Percentiles rank a stretch among this genome's conserved stretches.
Evolutionary conservation across 1,139 yeast species (phyloP).

Genomic region (Meyerozyma elateridarum): DNA sequence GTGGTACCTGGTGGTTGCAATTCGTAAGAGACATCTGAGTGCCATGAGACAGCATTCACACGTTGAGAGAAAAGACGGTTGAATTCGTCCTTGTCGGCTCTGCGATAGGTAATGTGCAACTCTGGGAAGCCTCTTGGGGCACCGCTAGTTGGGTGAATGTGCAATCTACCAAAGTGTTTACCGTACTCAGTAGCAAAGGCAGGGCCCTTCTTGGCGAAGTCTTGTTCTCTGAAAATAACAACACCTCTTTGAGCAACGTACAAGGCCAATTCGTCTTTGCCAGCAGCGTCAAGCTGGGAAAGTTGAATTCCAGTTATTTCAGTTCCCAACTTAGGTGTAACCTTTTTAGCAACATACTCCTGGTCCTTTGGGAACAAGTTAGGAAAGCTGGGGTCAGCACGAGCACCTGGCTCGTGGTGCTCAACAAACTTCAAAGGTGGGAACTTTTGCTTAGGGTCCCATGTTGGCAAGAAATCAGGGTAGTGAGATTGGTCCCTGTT

Average conservation of each 20-base stretch:
- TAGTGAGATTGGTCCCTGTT: slow-evolving; percentile 19
- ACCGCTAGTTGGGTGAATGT: slow-evolving; percentile 71
- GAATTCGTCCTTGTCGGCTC: slow-evolving; percentile 29
- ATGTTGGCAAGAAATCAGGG: slow-evolving; percentile 47
- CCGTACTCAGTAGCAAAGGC: slow-evolving; percentile 52
- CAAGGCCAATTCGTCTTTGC: slow-evolving; percentile 61
- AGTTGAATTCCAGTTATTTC: slow-evolving; percentile 59
- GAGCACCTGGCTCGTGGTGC: slow-evolving; percentile 49
- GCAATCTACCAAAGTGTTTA: slow-evolving; percentile 61
- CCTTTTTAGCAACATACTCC: slow-evolving; percentile 25
- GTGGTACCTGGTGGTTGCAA: slow-evolving; percentile 68
- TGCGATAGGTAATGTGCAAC: slow-evolving; percentile 57
- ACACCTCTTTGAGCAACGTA: slow-evolving; percentile 65
- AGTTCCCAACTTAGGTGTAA: slow-evolving; percentile 66
- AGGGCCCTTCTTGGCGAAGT: slow-evolving; percentile 55
- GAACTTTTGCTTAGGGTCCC: slow-evolving; percentile 42
- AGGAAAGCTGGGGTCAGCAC: slow-evolving; percentile 52
- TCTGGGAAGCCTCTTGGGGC: slow-evolving; percentile 57
- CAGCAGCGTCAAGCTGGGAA: slow-evolving; percentile 45
- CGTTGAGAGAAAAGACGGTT: slow-evolving; percentile 28
- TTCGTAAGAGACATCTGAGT: slow-evolving; percentile 68
- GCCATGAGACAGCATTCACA: slow-evolving; percentile 46
- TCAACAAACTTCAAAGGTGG: slow-evolving; percentile 45
- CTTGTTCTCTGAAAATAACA: slow-evolving; percentile 63
- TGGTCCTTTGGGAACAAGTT: slow-evolving; percentile 42